phyloP scores from a whole-genome alignment of 768 basidiomycete species.

The Gyrodon lividus region DNA sequence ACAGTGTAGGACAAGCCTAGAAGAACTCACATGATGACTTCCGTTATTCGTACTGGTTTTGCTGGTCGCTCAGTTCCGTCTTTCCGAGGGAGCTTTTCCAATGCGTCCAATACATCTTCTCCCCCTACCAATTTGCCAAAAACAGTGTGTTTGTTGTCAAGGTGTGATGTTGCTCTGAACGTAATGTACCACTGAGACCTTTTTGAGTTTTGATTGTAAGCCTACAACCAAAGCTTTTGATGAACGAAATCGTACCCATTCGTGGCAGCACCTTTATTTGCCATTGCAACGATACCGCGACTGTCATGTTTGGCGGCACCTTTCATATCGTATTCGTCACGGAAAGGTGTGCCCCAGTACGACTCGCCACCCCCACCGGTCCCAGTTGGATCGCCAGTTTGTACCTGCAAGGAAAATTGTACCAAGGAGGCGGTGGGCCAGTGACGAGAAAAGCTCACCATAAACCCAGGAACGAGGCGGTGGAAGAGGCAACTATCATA shows the following conservation, averaged over 20 bases:
- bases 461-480: constrained; percentile 90
- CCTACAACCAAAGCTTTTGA: background rate
- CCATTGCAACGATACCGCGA: constrained; percentile 89
- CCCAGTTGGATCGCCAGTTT: constrained; percentile 97
- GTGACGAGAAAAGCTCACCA: constrained; percentile 51
- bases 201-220: constrained; percentile 1
- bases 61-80: constrained; percentile 84
- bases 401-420: constrained; percentile 55
- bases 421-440: background rate
- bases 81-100: constrained; percentile 81
- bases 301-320: constrained; percentile 85
- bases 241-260: constrained; percentile 58
- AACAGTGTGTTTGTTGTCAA: constrained; percentile 93
- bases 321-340: constrained; percentile 89
- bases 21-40: constrained; percentile 75
- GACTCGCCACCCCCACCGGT: constrained; percentile 93
- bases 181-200: constrained; percentile 95
- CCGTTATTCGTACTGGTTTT: constrained; percentile 82
- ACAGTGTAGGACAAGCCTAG: background rate
- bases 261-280: constrained; percentile 88
- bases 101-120: constrained; percentile 80
- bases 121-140: constrained; percentile 98
- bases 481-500: constrained; percentile 92
- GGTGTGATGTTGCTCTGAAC: constrained; percentile 77
- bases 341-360: constrained; percentile 93